A percentile compares a stretch with the other conserved stretches of the same genome.
Evolutionary conservation across 2,329 filamentous ascomycete species (phyloP).

Genomic region (Aspergillus sp.): DNA sequence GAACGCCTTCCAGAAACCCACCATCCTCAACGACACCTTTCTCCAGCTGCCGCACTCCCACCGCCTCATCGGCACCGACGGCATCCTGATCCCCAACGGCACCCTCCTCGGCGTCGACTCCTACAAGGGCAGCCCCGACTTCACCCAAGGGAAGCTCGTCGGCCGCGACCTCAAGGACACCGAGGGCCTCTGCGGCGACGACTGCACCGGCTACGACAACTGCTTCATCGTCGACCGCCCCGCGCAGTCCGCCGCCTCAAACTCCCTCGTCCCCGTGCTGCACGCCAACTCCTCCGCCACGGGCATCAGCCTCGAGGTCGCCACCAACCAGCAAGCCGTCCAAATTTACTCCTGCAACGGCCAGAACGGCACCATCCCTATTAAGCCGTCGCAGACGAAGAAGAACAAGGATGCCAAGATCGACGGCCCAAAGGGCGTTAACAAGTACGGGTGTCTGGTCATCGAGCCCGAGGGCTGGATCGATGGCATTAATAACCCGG

Average conservation of each 20-base stretch:
- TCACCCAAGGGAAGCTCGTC: constrained; percentile 76
- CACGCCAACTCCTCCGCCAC: constrained; percentile 66
- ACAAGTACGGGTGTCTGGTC: constrained; percentile 79
- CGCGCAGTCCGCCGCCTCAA: constrained; percentile 29
- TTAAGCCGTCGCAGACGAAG: constrained; percentile 43
- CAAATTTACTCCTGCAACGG: constrained; percentile 84
- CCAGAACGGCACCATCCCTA: constrained; percentile 63
- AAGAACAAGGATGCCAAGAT: constrained; percentile 59
- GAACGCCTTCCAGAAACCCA: constrained; percentile 47
- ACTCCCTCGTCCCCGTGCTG: constrained; percentile 51
- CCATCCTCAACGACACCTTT: constrained; percentile 44
- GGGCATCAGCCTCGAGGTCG: constrained; percentile 80
- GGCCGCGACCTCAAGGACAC: constrained; percentile 67
- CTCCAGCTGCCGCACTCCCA: constrained; percentile 47
- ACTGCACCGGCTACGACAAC: constrained; percentile 81
- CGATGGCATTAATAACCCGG: constrained; percentile 86
- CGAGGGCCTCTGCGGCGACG: constrained; percentile 71
- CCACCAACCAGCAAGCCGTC: constrained; percentile 79
- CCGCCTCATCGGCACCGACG: constrained; percentile 50
- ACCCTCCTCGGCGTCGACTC: constrained; percentile 75
- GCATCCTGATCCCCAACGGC: constrained; percentile 72
- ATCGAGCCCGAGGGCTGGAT: constrained; percentile 94
- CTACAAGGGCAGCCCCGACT: constrained; percentile 51
- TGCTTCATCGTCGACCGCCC: constrained; percentile 50
- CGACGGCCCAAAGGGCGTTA: constrained; percentile 44